Evolutionary conservation across 1,284 basidiomycete genomes (phyloP).

Genomic region (Trichosporon faecale): DNA sequence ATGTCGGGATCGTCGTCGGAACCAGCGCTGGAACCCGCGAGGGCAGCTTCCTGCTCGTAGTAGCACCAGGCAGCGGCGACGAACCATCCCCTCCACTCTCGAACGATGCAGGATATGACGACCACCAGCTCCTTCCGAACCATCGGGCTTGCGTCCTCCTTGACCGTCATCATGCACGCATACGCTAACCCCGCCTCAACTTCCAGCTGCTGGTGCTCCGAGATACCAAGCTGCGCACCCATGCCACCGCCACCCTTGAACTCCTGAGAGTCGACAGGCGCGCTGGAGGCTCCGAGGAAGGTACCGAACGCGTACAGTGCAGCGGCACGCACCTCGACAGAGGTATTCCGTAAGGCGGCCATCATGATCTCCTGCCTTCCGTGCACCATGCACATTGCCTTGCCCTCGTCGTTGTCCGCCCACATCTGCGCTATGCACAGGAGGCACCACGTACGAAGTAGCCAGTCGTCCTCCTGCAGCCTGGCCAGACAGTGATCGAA

Average conservation of each 20-base stretch:
- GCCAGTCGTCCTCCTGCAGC: conserved; percentile 79
- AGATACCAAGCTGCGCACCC: conserved; percentile 73
- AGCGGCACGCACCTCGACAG: conserved; percentile 88
- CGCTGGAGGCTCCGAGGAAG: conserved; percentile 83
- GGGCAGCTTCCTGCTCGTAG: conserved; percentile 67
- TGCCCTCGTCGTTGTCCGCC: conserved; percentile 87
- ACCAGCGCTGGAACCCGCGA: conserved; percentile 56
- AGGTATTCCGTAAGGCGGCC: conserved; percentile 76
- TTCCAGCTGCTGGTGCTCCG: conserved; percentile 66
- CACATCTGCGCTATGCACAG: conserved; percentile 94
- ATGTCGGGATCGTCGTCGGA: conserved; percentile 43
- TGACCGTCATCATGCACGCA: conserved; percentile 63
- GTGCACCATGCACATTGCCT: conserved; percentile 75
- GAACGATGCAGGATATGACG: conserved; percentile 85
- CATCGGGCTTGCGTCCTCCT: conserved; percentile 93
- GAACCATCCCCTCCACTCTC: conserved; percentile 94
- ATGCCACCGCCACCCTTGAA: conserved; percentile 78
- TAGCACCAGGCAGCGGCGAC: conserved; percentile 94
- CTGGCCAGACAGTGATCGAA: conserved; percentile 86
- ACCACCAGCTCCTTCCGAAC: conserved; percentile 92
- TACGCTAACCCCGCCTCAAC: conserved; percentile 59
- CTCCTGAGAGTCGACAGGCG: conserved; percentile 59
- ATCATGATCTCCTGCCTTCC: conserved; percentile 79
- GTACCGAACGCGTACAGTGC: conserved; percentile 90
- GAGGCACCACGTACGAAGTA: conserved; percentile 90